A percentile compares a stretch with the other conserved stretches of the same genome.
phyloP scores from a whole-genome alignment of 2,329 filamentous ascomycete genomes.

The Albifimbria verrucaria region DNA sequence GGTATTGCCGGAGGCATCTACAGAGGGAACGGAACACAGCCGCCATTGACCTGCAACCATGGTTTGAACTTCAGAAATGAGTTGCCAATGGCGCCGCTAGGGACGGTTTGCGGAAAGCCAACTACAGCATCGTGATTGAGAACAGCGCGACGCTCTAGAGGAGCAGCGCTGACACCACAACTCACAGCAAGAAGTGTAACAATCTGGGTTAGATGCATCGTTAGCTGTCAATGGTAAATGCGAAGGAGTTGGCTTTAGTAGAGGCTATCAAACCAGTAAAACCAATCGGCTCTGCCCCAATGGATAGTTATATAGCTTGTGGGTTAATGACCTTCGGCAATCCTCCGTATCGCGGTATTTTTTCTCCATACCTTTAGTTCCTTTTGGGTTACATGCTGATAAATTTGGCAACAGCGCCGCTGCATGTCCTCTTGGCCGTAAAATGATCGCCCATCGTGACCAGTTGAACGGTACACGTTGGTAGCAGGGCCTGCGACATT shows the following conservation, averaged over 20 bases:
- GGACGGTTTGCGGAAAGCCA: slow-evolving; percentile 27
- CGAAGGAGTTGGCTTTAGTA: neutral
- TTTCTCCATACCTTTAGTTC: neutral
- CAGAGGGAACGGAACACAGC: slow-evolving; percentile 61
- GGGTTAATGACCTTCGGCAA: neutral
- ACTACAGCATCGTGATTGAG: slow-evolving; percentile 28
- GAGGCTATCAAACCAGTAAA: too few species aligned
- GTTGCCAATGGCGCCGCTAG: slow-evolving; percentile 20
- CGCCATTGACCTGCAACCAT: slow-evolving; percentile 45
- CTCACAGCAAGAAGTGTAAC: neutral
- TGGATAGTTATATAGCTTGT: too few species aligned
- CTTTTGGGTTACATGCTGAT: neutral
- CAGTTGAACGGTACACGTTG: neutral
- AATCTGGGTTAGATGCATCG: neutral
- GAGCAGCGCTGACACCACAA: slow-evolving; percentile 15
- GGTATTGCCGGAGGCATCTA: slow-evolving; percentile 55
- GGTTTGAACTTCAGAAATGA: slow-evolving; percentile 32
- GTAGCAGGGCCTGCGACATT: neutral
- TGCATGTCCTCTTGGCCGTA: neutral
- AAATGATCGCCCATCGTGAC: neutral
- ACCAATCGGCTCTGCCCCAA: too few species aligned
- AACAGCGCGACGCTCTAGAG: slow-evolving; percentile 22
- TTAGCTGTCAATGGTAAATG: neutral
- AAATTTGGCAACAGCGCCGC: neutral
- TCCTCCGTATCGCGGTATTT: neutral